A percentile compares a stretch with the other conserved stretches of the same genome.
These are phyloP conservation scores for Cordyceps tenuipes DNA, from an alignment of 2,329 filamentous ascomycete genomes.

Conservation along the genomic window DNA sequence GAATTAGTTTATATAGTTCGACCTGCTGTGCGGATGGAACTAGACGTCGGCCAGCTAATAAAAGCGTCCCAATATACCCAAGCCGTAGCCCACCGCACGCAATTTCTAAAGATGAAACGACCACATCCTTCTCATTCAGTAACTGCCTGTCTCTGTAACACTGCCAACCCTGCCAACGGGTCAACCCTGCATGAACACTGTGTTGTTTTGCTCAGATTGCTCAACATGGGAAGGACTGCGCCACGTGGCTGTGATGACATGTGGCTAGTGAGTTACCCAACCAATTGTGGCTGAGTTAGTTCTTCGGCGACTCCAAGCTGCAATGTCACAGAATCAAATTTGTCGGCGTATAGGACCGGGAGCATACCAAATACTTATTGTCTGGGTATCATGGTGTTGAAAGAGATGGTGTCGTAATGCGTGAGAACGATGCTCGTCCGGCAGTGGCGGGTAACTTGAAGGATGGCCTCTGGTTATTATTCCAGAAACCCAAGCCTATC, in stretches of 20 bases:
- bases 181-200: too few relatives aligned
- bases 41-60: too few relatives aligned
- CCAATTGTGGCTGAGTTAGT: neutral
- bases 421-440: neutral
- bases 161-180: too few relatives aligned
- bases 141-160: too few relatives aligned
- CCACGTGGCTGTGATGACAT: neutral
- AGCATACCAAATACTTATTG: neutral
- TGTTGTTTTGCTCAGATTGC: too few relatives aligned
- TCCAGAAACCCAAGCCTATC: slow-evolving; percentile 4
- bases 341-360: neutral
- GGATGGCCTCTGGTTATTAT: slow-evolving; percentile 7
- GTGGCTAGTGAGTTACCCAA: neutral
- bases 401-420: neutral
- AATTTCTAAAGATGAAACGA: too few relatives aligned
- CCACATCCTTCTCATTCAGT: too few relatives aligned
- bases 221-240: neutral
- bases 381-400: neutral
- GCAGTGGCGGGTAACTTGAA: neutral
- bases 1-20: too few relatives aligned
- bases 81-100: too few relatives aligned
- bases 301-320: too few relatives aligned
- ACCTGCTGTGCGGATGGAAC: too few relatives aligned
- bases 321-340: neutral
- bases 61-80: too few relatives aligned